phyloP scores from a whole-genome alignment of 306 rosid genomes.

The Chamaecrista fasciculata region DNA sequence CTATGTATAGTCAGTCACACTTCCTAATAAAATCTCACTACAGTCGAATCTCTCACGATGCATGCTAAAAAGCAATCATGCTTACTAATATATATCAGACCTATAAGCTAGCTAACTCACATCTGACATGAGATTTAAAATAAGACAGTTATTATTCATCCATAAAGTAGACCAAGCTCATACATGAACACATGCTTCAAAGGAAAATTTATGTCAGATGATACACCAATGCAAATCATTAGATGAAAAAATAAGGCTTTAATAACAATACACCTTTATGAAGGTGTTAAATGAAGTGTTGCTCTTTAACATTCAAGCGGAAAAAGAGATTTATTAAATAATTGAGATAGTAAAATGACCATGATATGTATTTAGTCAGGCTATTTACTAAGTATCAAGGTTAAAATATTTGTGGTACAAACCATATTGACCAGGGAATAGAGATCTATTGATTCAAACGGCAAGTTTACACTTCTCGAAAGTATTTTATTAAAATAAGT shows the following conservation, averaged over 20 bases:
- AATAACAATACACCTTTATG: not conserved
- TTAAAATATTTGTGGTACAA: not conserved
- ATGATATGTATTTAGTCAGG: no score
- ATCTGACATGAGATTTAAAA: not conserved
- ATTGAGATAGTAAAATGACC: not conserved
- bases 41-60: conserved; percentile 10
- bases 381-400: not conserved
- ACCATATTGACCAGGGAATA: not conserved
- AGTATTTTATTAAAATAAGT: not conserved
- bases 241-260: not conserved
- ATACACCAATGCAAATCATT: not conserved
- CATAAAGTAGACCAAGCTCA: not conserved
- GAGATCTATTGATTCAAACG: not conserved
- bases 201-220: not conserved
- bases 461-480: not conserved
- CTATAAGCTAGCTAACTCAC: not conserved
- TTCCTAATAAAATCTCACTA: no score
- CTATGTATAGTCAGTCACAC: not conserved
- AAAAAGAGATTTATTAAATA: not conserved
- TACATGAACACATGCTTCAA: not conserved
- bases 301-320: not conserved
- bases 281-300: not conserved
- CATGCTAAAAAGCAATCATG: conserved; percentile 4
- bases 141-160: not conserved
- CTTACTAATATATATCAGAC: not conserved